Evolutionary conservation across 2,329 filamentous ascomycete species (phyloP), one percentile per base, ranked within the genome.

Genomic region (Pyrenophora tritici-repentis): DNA sequence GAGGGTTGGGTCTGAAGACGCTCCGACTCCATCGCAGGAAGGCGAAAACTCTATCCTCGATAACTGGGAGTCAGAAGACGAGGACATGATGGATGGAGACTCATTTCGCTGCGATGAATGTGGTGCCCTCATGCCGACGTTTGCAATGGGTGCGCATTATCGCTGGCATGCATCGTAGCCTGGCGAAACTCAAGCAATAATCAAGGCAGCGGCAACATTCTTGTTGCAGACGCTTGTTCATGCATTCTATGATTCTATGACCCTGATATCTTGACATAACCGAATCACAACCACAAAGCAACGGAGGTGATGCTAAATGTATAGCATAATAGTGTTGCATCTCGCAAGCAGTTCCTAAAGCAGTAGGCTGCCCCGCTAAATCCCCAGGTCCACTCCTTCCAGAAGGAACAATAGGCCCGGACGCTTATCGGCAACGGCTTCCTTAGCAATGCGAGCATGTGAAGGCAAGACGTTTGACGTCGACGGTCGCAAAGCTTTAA

Each of bases 81-180:
- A 69, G 13, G 69, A 70, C 8, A 66, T 68, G 42, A 45, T 63
- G 12, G 66, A 64, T 35, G 57, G 40, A 14, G 66, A 68, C 10
- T 59, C 67, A 22, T 76, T 73, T 50, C 59, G 59, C 17, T 83
- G 79, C 70, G 74, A 74, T 2, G 59, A 75, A 8, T 87, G 85
- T 53, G 81, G 80, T 8, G 75, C 81, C 42, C 58, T 68, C 3
- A 79, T 87, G 58, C 84, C 84, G 3, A 42, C 68, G 1, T 88
- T 87, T 70, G 84, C 84, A 5, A 76, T 84, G 68, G 62, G 75
- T 4, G 84, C 85, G 4, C 85, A 88, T 64, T 67, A 74, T 33
- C 76, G 81, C 18, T 84, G 79, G 62, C 82, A 84, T 65, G 63
- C 65, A 6, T 61, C 76, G 10, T 72, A 5, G 2, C 6, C 6